Percentiles rank a stretch among this genome's conserved stretches.
Conservation (phyloP, 2,329 filamentous ascomycete genomes). For the Aspergillus ustus region DNA sequence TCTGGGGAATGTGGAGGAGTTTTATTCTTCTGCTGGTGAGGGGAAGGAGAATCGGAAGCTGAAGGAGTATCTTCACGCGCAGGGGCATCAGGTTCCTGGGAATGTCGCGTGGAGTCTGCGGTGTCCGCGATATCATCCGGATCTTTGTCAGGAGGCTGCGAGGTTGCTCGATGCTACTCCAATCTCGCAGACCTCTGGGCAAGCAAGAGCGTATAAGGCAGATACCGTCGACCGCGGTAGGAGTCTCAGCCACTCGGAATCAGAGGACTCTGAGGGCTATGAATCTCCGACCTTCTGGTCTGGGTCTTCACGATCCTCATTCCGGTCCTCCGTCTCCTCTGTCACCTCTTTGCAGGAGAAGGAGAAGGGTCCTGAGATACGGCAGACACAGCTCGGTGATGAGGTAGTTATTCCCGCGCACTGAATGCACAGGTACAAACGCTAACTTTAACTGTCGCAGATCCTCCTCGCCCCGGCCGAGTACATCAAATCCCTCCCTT, state of each 20-base stretch:
- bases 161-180: neutral
- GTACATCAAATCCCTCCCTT: slow-evolving; percentile 38
- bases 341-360: neutral
- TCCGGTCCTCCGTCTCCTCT: slow-evolving; percentile 7
- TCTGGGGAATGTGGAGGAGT: slow-evolving; percentile 11
- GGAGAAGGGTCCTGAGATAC: neutral
- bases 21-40: neutral
- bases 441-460: neutral
- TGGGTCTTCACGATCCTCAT: neutral
- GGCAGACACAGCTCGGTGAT: neutral
- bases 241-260: neutral
- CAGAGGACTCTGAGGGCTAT: slow-evolving; percentile 3
- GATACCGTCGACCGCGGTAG: neutral
- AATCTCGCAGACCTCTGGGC: neutral
- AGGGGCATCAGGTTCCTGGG: slow-evolving; percentile 22
- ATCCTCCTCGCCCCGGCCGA: slow-evolving; percentile 14
- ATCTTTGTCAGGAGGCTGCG: slow-evolving; percentile 8
- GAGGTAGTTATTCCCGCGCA: neutral
- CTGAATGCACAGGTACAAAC: neutral
- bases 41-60: slow-evolving; percentile 6
- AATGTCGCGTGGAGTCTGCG: slow-evolving; percentile 25
- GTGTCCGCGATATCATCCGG: slow-evolving; percentile 25
- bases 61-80: slow-evolving; percentile 16
- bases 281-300: slow-evolving; percentile 5
- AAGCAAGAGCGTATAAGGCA: neutral